Percentiles rank a stretch among this genome's conserved stretches.
Evolutionary conservation across 2,329 filamentous ascomycete species (phyloP).

Genomic region (Xylariales sp.): DNA sequence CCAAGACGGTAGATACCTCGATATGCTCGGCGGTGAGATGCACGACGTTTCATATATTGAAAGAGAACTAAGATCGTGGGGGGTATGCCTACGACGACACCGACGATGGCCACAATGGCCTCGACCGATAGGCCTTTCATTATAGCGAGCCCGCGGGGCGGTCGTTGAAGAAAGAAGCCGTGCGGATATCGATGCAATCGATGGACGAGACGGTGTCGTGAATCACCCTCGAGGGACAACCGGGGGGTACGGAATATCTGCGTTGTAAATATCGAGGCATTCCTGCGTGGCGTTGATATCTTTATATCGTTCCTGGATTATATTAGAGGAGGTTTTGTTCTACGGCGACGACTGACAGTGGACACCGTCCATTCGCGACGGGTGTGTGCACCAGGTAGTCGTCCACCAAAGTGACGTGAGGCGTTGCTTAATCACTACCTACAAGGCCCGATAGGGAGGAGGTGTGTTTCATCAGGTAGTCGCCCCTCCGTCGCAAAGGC

Average conservation of each 20-base stretch:
- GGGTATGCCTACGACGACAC: conserved; percentile 9
- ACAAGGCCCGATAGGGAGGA: too few species aligned
- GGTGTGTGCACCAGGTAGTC: too few species aligned
- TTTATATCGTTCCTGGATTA: background rate
- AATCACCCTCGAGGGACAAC: background rate
- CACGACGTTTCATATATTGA: conserved; percentile 4
- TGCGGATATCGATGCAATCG: background rate
- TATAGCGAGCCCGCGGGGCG: background rate
- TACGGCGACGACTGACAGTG: too few species aligned
- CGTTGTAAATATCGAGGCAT: background rate
- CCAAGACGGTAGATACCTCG: background rate
- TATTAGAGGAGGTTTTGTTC: too few species aligned
- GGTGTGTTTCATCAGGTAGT: too few species aligned
- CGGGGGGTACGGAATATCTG: background rate
- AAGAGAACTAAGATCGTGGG: conserved; percentile 6
- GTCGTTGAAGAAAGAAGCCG: too few species aligned
- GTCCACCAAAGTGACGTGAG: too few species aligned
- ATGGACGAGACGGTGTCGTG: background rate
- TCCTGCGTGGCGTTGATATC: background rate
- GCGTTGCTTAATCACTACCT: too few species aligned
- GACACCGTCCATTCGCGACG: too few species aligned
- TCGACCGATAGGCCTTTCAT: conserved; percentile 8
- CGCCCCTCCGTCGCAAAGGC: too few species aligned
- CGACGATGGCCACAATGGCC: conserved; percentile 17
- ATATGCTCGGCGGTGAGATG: background rate